phyloP scores from a whole-genome alignment of 257 asterid genomes.

The Solanum tarapatanum region DNA sequence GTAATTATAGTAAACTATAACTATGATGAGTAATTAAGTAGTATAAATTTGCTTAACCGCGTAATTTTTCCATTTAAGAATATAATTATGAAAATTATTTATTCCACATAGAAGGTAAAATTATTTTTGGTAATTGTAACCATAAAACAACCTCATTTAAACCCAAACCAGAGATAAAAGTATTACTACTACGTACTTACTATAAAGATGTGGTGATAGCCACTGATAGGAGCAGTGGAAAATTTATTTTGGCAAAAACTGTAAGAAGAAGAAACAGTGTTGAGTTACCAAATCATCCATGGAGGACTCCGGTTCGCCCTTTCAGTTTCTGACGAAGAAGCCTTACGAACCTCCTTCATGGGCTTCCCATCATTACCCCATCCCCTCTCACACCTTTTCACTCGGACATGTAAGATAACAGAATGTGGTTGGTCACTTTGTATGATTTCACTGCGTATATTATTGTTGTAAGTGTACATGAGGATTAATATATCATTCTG shows the following conservation, averaged over 20 bases:
- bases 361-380: conserved; percentile 40
- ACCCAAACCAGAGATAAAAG: background rate
- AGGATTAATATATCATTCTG: background rate
- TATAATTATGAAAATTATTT: background rate
- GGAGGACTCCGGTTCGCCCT: background rate
- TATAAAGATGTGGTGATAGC: no score
- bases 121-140: background rate
- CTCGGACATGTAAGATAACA: conserved; percentile 57
- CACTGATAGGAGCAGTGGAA: background rate
- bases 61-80: background rate
- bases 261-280: background rate
- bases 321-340: no score
- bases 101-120: background rate
- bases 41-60: no score
- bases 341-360: no score
- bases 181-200: no score
- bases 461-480: background rate
- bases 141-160: background rate
- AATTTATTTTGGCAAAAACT: background rate
- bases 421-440: no score
- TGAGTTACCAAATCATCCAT: background rate
- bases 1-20: no score
- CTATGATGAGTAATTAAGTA: no score
- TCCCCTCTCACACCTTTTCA: conserved; percentile 58
- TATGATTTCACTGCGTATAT: no score